phyloP scores from a whole-genome alignment of 2,329 filamentous ascomycete genomes.

The Aspergillus terreus region DNA sequence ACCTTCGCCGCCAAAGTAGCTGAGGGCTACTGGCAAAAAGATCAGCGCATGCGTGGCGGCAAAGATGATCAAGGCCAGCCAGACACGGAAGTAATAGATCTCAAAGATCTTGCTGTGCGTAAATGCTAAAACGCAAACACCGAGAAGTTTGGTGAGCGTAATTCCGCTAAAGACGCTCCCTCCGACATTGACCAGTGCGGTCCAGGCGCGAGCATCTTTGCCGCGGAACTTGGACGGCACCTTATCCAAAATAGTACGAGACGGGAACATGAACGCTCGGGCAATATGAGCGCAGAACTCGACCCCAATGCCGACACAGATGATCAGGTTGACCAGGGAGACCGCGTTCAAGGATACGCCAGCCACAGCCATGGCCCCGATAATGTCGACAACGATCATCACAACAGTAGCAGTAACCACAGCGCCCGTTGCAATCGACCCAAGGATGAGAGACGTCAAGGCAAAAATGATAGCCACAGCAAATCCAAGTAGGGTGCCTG shows the following conservation, averaged over 20 bases:
- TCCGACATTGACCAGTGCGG: constrained; percentile 89
- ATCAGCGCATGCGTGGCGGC: constrained; percentile 85
- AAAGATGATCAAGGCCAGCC: constrained; percentile 86
- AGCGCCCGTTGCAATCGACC: constrained; percentile 74
- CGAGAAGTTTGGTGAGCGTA: constrained; percentile 90
- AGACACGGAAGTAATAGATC: constrained; percentile 98
- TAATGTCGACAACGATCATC: constrained; percentile 93
- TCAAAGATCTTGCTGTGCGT: constrained; percentile 98
- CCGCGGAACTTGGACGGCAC: constrained; percentile 75
- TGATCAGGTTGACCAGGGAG: constrained; percentile 91
- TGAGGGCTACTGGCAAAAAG: constrained; percentile 86
- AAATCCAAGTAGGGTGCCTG: constrained; percentile 73
- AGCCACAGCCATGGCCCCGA: constrained; percentile 88
- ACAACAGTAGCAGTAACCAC: constrained; percentile 82
- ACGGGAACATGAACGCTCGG: constrained; percentile 92
- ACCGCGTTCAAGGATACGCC: constrained; percentile 91
- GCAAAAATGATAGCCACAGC: constrained; percentile 82
- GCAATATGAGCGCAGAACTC: constrained; percentile 98
- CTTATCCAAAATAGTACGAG: constrained; percentile 73
- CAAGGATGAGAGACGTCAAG: constrained; percentile 75
- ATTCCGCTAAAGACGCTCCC: constrained; percentile 94
- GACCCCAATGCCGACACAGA: constrained; percentile 92
- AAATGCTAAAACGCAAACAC: constrained; percentile 88
- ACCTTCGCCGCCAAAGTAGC: constrained; percentile 77
- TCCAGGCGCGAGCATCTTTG: constrained; percentile 83